Conservation (phyloP, 2,329 filamentous ascomycete genomes). For the Magnaporthiopsis poae region DNA sequence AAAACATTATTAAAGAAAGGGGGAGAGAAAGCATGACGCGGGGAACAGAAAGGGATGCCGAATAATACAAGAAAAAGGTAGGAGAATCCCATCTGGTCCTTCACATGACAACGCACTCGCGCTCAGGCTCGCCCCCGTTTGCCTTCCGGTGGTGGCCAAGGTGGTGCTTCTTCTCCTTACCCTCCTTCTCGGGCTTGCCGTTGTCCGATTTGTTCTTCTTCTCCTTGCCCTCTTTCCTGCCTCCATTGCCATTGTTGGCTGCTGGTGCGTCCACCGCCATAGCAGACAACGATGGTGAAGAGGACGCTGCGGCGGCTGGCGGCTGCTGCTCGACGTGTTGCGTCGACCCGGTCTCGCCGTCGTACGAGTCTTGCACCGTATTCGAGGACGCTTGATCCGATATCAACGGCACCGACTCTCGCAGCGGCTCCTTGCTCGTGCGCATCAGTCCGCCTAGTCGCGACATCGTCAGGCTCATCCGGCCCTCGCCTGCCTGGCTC, state of each 20-base stretch:
- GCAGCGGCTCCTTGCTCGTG: conserved; percentile 39
- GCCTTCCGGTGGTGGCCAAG: conserved; percentile 8
- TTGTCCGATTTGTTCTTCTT: conserved; percentile 12
- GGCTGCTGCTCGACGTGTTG: conserved; percentile 17
- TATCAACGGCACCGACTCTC: conserved; percentile 16
- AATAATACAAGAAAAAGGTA: background rate
- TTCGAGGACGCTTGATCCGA: background rate
- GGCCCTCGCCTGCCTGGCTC: conserved; percentile 49
- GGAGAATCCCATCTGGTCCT: background rate
- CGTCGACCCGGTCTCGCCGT: conserved; percentile 13
- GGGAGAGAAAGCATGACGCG: too few species aligned
- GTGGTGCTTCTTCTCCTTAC: conserved; percentile 17
- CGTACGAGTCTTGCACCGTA: conserved; percentile 4
- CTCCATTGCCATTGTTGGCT: background rate
- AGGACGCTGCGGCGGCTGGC: background rate
- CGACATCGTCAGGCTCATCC: conserved; percentile 48
- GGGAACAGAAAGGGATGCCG: background rate
- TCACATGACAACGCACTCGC: conserved; percentile 25
- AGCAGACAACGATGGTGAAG: background rate
- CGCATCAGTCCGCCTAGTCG: conserved; percentile 44
- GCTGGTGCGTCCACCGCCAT: background rate
- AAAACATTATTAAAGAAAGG: background rate
- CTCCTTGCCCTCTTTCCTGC: conserved; percentile 7
- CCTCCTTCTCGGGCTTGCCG: conserved; percentile 16
- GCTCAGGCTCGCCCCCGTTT: conserved; percentile 19